Conservation (phyloP, 2,329 filamentous ascomycete species). For the Colletotrichum caudatum region DNA sequence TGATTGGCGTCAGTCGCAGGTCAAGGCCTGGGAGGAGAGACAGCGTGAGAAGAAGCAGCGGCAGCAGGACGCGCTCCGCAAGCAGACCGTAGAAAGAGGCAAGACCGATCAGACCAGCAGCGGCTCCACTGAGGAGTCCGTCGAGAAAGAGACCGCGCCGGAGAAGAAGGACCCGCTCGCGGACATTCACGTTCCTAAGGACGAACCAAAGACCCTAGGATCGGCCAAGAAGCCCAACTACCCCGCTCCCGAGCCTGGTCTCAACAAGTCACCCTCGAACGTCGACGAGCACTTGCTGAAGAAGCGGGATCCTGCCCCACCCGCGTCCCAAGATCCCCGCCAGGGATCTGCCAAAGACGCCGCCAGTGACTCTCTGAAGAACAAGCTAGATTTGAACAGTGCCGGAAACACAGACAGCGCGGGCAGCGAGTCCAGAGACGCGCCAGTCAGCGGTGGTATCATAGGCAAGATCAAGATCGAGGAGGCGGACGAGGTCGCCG, state of each 20-base stretch:
- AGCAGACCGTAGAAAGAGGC: conserved; percentile 31
- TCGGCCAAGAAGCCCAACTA: conserved; percentile 41
- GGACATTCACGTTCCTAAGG: conserved; percentile 29
- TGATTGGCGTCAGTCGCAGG: conserved; percentile 56
- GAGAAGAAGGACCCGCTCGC: conserved; percentile 34
- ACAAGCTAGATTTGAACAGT: conserved; percentile 45
- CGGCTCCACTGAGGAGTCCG: not conserved
- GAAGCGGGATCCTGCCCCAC: conserved; percentile 31
- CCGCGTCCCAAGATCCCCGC: conserved; percentile 41
- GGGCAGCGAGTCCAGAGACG: conserved; percentile 36
- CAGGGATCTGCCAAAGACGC: conserved; percentile 30
- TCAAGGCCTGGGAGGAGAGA: conserved; percentile 59
- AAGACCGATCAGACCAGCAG: not conserved
- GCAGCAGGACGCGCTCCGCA: conserved; percentile 46
- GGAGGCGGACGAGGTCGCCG: conserved; percentile 44
- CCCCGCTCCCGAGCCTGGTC: conserved; percentile 33
- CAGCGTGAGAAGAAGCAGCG: conserved; percentile 52
- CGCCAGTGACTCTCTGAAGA: conserved; percentile 45
- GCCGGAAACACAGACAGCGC: conserved; percentile 35
- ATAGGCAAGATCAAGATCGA: conserved; percentile 47
- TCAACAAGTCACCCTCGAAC: conserved; percentile 34
- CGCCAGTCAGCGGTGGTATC: conserved; percentile 42
- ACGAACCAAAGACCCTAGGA: conserved; percentile 31
- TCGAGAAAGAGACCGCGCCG: not conserved
- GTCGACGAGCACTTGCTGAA: conserved; percentile 37